A percentile compares a stretch with the other conserved stretches of the same genome.
Conservation (phyloP, 192 early-diverging fungal species). For the Obelidium mucronatum region DNA sequence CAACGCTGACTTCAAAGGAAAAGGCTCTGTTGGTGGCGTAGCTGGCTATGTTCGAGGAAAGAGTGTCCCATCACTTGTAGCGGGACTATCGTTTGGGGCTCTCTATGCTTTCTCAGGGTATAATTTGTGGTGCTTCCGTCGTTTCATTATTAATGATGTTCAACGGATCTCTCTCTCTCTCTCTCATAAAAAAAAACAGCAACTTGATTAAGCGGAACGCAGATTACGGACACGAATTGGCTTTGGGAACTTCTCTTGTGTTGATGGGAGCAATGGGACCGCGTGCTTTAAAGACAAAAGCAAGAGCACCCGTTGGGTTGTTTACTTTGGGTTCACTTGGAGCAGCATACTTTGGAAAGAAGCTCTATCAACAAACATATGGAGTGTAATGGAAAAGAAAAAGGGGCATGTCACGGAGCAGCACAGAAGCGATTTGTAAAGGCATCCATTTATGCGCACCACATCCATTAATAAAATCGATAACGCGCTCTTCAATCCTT, state of each 20-base stretch:
- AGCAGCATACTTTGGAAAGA: constrained; percentile 19
- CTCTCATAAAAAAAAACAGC: constrained; percentile 30
- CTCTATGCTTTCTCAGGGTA: constrained; percentile 54
- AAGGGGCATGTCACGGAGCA: background rate
- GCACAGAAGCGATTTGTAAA: background rate
- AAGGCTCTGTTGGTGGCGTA: constrained; percentile 51
- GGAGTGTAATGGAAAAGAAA: constrained; percentile 18
- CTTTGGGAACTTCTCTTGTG: constrained; percentile 45
- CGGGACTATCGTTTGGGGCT: constrained; percentile 53
- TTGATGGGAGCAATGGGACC: constrained; percentile 51
- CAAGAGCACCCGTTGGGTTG: constrained; percentile 49
- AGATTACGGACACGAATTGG: constrained; percentile 58
- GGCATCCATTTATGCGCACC: background rate
- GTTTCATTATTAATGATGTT: background rate
- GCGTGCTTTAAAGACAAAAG: constrained; percentile 44
- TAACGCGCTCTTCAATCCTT: background rate
- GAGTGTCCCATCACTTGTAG: constrained; percentile 53
- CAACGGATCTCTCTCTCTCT: background rate
- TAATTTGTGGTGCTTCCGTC: background rate
- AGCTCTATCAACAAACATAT: constrained; percentile 15
- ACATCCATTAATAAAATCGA: background rate
- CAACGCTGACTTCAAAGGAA: too few species aligned
- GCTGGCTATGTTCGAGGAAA: constrained; percentile 47
- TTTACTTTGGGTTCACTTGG: constrained; percentile 15
- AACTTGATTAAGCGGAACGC: constrained; percentile 55